Base-by-base conservation (phyloP, 108 stramenopile species). In the Nitzschia palea region DNA sequence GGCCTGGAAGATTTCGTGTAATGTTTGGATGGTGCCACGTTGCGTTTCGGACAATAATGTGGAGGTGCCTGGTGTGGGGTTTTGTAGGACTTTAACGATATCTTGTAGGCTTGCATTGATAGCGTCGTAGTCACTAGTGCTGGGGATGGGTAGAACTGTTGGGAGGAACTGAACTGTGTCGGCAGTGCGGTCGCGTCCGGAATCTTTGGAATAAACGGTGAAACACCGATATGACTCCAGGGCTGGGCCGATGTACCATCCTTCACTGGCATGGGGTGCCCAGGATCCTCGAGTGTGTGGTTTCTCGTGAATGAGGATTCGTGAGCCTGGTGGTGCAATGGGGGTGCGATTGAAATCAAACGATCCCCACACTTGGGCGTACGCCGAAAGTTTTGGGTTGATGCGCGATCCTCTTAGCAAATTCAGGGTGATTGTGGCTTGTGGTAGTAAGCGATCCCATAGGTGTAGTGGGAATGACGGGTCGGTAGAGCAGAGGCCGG, bases 231-330 rank as follows among this genome's bases (percentile, higher is more conserved):
- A 86, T 36, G 75, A 65, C 4, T 86, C 70, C 20, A 68, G 29
- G 4, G 79, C 65, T 43, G 81, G 85, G 9, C 77, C 77, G 15
- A 78, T 6, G 62, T 78, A 86, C 79, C 79, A 82, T 1, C 69
- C 76, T 33, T 72, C 73, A 1, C 30, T 30, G 1, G 65, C 80
- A 20, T 76, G 65, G n/a, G 63, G 27, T 34, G 55, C 80, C 74
- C 55, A 84, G 25, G 69, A 54, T 37, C 44, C 30, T 14, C 77
- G 67, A 12, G 53, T 28, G 25, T 27, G 22, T 33, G 79, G 71
- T 51, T 47, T 67, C 4, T 52, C 73, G 40, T 79, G 66, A 43
- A 58, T 35, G 45, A 78, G 55, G 2, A 71, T 73, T 29, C 48
- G 31, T 30, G 51, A 65, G 15, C 80, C 80, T 29, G 72, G 50